These are phyloP conservation scores for Russula brevipes DNA, from an alignment of 768 basidiomycete genomes.

Conservation along the genomic window DNA sequence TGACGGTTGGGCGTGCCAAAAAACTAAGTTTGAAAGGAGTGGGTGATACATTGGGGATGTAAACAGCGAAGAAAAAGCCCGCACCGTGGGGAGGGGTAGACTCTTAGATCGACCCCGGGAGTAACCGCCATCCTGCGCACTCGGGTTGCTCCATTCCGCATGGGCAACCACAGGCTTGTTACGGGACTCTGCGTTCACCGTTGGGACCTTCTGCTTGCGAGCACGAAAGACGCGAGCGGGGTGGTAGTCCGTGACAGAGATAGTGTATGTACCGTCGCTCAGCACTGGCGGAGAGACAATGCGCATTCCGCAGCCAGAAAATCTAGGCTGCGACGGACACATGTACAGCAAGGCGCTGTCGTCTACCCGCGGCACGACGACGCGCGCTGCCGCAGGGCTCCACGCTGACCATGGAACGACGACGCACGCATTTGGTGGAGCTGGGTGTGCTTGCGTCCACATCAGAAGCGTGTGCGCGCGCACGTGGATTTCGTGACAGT, in stretches of 20 bases:
- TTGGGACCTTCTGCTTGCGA: neutral
- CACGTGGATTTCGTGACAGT: constrained; percentile 2
- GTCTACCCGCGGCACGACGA: neutral
- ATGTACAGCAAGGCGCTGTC: neutral
- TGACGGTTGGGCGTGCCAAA: neutral
- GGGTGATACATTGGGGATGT: neutral
- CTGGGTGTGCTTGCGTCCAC: constrained; percentile 6
- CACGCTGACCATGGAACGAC: constrained; percentile 7
- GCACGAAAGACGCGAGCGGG: constrained; percentile 4
- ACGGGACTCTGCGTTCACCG: neutral
- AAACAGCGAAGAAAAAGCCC: neutral
- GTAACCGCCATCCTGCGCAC: neutral
- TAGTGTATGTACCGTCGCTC: neutral
- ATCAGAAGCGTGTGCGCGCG: neutral
- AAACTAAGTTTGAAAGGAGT: constrained; percentile 2
- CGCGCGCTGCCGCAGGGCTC: neutral
- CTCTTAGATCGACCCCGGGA: neutral
- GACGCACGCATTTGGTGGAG: constrained; percentile 9
- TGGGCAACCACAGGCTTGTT: neutral
- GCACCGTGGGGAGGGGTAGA: constrained; percentile 2
- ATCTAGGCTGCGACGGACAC: constrained; percentile 3
- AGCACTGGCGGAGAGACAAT: neutral
- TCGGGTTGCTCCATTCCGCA: neutral
- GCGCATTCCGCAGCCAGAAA: constrained; percentile 8
- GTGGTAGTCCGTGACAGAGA: constrained; percentile 10